These are phyloP conservation scores for Fonsecaea monophora DNA, from an alignment of 2,329 filamentous ascomycete species.

Conservation along the genomic window DNA sequence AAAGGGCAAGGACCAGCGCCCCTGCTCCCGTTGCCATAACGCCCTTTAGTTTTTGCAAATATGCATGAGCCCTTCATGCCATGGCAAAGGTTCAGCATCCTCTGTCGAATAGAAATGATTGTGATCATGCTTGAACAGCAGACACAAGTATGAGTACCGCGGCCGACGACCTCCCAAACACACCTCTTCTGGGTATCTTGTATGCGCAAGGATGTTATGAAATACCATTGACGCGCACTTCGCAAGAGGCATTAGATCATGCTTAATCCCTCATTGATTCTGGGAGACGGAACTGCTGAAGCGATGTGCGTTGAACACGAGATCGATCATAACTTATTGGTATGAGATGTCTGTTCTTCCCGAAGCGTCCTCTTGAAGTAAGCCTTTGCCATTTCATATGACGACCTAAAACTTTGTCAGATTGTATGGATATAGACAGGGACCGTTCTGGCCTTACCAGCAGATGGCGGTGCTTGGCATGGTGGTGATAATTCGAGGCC, in stretches of 20 bases:
- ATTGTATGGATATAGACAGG: background rate
- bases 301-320: background rate
- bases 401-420: conserved; percentile 56
- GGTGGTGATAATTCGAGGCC: conserved; percentile 89
- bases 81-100: conserved; percentile 1
- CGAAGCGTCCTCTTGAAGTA: conserved; percentile 62
- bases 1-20: background rate
- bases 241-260: background rate
- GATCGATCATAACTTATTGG: conserved; percentile 31
- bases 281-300: background rate
- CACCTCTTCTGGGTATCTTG: conserved; percentile 29
- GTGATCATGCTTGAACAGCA: conserved; percentile 16
- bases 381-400: conserved; percentile 72
- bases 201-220: background rate
- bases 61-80: background rate
- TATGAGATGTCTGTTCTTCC: conserved; percentile 37
- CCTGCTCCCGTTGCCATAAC: conserved; percentile 16
- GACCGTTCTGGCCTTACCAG: conserved; percentile 68
- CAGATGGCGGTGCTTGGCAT: conserved; percentile 99
- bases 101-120: conserved; percentile 17
- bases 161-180: conserved; percentile 8
- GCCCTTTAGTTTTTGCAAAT: conserved; percentile 23
- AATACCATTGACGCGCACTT: conserved; percentile 13
- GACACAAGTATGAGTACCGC: conserved; percentile 12
- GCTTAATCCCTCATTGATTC: conserved; percentile 7